phyloP scores from a whole-genome alignment of 176 grass and related monocot species.

The Musa itinerans region DNA sequence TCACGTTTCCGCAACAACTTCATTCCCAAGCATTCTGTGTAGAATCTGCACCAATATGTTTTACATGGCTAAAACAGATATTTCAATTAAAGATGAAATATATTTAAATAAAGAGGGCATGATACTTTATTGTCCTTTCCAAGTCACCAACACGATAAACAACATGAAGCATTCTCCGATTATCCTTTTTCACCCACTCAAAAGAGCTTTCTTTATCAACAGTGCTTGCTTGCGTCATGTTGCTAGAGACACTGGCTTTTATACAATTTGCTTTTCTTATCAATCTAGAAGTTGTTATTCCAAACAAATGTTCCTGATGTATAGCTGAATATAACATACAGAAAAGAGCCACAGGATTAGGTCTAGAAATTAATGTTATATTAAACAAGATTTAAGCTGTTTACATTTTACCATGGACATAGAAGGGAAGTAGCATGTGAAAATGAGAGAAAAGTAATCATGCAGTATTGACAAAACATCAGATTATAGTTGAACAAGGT shows the following conservation, averaged over 20 bases:
- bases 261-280: slow-evolving; percentile 25
- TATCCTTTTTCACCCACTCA: slow-evolving; percentile 77
- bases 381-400: not conserved
- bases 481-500: not conserved
- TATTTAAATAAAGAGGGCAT: not conserved
- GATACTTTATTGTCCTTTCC: slow-evolving; percentile 92
- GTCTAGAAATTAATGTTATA: too few relatives aligned
- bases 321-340: slow-evolving; percentile 30
- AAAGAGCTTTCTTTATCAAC: slow-evolving; percentile 34
- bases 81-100: not conserved
- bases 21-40: slow-evolving; percentile 93
- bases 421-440: not conserved
- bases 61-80: not conserved
- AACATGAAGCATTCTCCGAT: slow-evolving; percentile 39
- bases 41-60: slow-evolving; percentile 46
- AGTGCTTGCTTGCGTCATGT: slow-evolving; percentile 13
- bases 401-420: not conserved
- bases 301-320: slow-evolving; percentile 36
- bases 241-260: slow-evolving; percentile 31
- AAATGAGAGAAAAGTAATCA: not conserved
- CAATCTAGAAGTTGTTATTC: slow-evolving; percentile 28
- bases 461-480: not conserved
- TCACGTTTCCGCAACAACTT: slow-evolving; percentile 70
- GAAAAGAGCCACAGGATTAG: not conserved
- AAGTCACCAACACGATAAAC: slow-evolving; percentile 91